phyloP scores from a whole-genome alignment of 768 basidiomycete species.

The Lepiota brunneoincarnata region DNA sequence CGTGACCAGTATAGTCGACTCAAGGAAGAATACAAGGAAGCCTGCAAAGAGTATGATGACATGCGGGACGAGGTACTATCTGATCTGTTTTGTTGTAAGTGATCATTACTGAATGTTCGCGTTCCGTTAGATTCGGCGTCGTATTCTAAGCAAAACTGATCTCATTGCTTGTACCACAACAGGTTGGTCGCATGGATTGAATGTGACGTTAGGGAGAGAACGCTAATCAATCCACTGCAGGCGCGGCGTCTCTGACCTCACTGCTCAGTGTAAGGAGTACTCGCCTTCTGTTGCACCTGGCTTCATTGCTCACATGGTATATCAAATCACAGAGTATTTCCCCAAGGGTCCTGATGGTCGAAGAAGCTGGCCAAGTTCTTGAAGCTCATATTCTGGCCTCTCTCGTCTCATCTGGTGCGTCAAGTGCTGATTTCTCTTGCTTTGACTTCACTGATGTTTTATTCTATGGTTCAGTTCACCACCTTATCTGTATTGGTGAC shows the following conservation, averaged over 20 bases:
- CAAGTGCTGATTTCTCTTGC: not conserved
- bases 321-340: conserved; percentile 42
- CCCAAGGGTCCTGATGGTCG: conserved; percentile 66
- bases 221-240: conserved; percentile 26
- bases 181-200: conserved; percentile 33
- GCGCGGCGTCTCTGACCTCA: conserved; percentile 63
- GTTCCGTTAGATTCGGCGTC: conserved; percentile 46
- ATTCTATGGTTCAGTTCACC: conserved; percentile 40
- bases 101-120: not conserved
- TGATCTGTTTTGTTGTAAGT: not conserved
- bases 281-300: not conserved
- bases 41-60: conserved; percentile 38
- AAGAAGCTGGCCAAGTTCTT: conserved; percentile 82
- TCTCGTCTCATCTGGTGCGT: conserved; percentile 47
- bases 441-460: not conserved
- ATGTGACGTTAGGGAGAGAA: not conserved
- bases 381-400: conserved; percentile 72
- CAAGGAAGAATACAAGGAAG: conserved; percentile 23
- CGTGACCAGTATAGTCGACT: conserved; percentile 42
- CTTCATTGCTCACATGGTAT: not conserved
- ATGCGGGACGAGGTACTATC: conserved; percentile 53
- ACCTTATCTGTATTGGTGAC: conserved; percentile 80
- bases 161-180: conserved; percentile 80
- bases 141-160: conserved; percentile 50
- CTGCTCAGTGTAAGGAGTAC: conserved; percentile 48